Conservation (phyloP, 2,329 filamentous ascomycete genomes). For the Fusarium lateritium region DNA sequence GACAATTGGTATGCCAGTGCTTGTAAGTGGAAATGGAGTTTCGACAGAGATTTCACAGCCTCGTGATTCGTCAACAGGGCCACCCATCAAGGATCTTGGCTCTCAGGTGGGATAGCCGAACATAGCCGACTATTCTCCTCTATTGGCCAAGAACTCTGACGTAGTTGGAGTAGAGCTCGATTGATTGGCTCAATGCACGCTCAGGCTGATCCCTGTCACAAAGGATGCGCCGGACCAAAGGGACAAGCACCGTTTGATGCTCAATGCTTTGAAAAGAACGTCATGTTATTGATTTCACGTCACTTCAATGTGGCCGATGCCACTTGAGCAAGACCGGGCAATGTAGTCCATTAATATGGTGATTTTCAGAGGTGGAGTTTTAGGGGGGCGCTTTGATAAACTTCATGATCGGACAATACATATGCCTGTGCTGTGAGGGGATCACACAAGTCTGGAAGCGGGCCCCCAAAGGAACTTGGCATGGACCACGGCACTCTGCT, state of each 20-base stretch:
- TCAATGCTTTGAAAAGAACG: conserved; percentile 7
- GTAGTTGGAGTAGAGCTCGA: not conserved
- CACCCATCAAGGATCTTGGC: conserved; percentile 22
- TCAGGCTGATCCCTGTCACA: conserved; percentile 40
- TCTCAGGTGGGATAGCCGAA: conserved; percentile 38
- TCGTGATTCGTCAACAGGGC: conserved; percentile 39
- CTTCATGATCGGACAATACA: conserved; percentile 28
- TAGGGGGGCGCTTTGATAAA: conserved; percentile 32
- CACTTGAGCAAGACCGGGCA: too few relatives aligned
- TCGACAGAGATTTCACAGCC: conserved; percentile 47
- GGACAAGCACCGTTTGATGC: conserved; percentile 25
- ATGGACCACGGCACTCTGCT: conserved; percentile 35
- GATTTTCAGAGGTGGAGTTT: conserved; percentile 27
- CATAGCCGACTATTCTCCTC: conserved; percentile 47
- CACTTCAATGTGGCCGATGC: conserved; percentile 13
- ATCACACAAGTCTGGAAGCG: conserved; percentile 29
- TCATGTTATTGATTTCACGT: conserved; percentile 15
- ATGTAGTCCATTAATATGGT: not conserved
- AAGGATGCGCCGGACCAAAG: conserved; percentile 44
- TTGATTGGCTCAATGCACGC: conserved; percentile 40
- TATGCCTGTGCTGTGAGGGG: conserved; percentile 9
- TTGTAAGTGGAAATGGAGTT: conserved; percentile 42
- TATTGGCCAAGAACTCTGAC: conserved; percentile 30
- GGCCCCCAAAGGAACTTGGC: conserved; percentile 22
- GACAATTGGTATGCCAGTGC: conserved; percentile 24